These are phyloP conservation scores for Pythium aristosporum DNA, from an alignment of 352 stramenopile genomes.

Conservation along the genomic window DNA sequence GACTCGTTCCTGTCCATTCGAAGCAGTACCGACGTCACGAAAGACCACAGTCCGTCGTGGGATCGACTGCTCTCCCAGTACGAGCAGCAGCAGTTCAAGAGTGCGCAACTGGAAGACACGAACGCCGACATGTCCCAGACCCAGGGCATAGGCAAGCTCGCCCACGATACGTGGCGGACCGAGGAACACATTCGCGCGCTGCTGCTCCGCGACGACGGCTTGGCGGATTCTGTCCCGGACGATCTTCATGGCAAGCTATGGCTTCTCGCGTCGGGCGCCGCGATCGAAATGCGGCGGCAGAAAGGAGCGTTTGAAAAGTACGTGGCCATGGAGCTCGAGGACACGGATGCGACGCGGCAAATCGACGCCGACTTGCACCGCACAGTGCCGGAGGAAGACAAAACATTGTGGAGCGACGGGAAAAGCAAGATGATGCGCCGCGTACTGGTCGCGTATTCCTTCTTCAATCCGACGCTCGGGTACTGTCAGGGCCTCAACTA, in stretches of 20 bases:
- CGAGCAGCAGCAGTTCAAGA: conserved; percentile 59
- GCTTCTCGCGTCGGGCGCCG: conserved; percentile 74
- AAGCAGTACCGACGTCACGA: conserved; percentile 30
- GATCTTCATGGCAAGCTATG: conserved; percentile 78
- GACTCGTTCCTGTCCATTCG: conserved; percentile 40
- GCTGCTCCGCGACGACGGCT: conserved; percentile 58
- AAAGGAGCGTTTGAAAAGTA: conserved; percentile 58
- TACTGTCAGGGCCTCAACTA: conserved; percentile 91
- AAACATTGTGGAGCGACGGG: conserved; percentile 58
- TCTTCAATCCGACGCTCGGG: conserved; percentile 74
- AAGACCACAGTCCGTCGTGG: conserved; percentile 60
- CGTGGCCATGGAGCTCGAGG: conserved; percentile 48
- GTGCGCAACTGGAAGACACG: conserved; percentile 34
- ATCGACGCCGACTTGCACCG: conserved; percentile 85
- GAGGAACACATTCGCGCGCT: conserved; percentile 79
- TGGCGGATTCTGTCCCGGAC: conserved; percentile 53
- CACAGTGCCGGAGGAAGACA: conserved; percentile 67
- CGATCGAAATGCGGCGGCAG: conserved; percentile 60
- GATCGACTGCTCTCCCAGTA: conserved; percentile 63
- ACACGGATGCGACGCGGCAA: conserved; percentile 70
- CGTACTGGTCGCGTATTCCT: conserved; percentile 83
- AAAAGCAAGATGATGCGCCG: conserved; percentile 73
- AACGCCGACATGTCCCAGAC: conserved; percentile 31
- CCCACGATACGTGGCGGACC: conserved; percentile 75
- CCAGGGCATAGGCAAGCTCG: conserved; percentile 61